Percentiles rank a stretch among this genome's conserved stretches.
Conservation (phyloP, 345 rosid genomes). For the Arabis hirsuta region DNA sequence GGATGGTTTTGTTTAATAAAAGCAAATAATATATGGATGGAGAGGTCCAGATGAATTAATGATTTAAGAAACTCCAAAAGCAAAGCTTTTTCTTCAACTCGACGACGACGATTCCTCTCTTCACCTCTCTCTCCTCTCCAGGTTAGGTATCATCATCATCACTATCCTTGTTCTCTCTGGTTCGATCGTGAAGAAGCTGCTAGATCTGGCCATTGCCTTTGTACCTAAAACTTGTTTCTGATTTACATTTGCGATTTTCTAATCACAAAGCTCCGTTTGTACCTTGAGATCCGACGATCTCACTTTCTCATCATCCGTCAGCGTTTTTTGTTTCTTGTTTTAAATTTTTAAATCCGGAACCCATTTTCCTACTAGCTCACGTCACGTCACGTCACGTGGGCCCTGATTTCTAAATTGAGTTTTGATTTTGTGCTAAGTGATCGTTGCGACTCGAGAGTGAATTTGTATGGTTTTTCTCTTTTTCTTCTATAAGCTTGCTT, state of each 20-base stretch:
- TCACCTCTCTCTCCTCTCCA: constrained; percentile 20
- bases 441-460: not conserved
- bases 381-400: constrained; percentile 12
- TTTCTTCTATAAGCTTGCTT: too few relatives aligned
- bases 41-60: too few relatives aligned
- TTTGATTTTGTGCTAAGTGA: not conserved
- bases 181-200: not conserved
- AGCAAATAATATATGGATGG: too few relatives aligned
- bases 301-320: constrained; percentile 20
- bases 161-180: not conserved
- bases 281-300: constrained; percentile 27
- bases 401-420: not conserved
- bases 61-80: too few relatives aligned
- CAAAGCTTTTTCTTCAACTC: constrained; percentile 13
- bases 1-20: too few relatives aligned
- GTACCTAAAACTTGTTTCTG: not conserved
- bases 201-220: constrained; percentile 39
- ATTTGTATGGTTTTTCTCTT: too few relatives aligned
- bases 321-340: not conserved
- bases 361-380: constrained; percentile 26
- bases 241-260: constrained; percentile 16
- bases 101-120: constrained; percentile 30
- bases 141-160: constrained; percentile 35
- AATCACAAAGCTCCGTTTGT: not conserved
- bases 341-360: not conserved